Base-by-base conservation (phyloP, 805 yeast genomes). In the Spathaspora boniae region DNA sequence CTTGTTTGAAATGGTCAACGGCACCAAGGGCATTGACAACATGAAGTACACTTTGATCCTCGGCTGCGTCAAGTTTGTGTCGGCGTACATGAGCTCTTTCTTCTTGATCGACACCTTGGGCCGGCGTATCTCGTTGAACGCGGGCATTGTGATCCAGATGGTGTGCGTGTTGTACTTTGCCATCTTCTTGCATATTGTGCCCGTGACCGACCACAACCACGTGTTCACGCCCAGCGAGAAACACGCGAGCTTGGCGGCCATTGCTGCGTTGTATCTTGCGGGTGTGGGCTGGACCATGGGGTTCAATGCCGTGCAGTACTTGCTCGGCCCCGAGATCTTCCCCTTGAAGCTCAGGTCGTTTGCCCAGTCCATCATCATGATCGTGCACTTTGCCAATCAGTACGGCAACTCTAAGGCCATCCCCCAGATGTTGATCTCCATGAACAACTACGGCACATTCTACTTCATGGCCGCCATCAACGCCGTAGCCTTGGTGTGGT, bases 211-310 rank as follows among this genome's bases (percentile, higher is more conserved):
- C 4, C 61, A 46, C 9, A 55, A 47, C 5, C 42, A 26, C 0
- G 49, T 68, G 42, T 50, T 65, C 1, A 40, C 58, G 0, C 48
- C 67, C 3, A 52, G 65, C 38, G 37, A 41, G 16, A n/a, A n/a
- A n/a, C 43, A 47, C 4, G 77, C 77, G 2, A 60, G 73, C 22
- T 51, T 58, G 33, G 75, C 62, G 33, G 80, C 80, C 6, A 51
- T 76, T 45, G 77, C 78, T 1, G 65, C 74, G 31, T 46, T 76
- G 18, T 75, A 59, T 45, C 45, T 75, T 24, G 60, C 67, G 21
- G 81, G 81, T 45, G 60, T 65, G 16, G 80, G 79, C 24, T 76
- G 81, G 82, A 70, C 77, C 21, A 51, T 76, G 54, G 81, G 81
- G 24, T 76, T 74, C 69, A 76, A 76, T 54, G 60, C 76, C 0